These are phyloP conservation scores for Chamaecyparis obtusa DNA, from an alignment of 75 land plant species.

Conservation along the genomic window DNA sequence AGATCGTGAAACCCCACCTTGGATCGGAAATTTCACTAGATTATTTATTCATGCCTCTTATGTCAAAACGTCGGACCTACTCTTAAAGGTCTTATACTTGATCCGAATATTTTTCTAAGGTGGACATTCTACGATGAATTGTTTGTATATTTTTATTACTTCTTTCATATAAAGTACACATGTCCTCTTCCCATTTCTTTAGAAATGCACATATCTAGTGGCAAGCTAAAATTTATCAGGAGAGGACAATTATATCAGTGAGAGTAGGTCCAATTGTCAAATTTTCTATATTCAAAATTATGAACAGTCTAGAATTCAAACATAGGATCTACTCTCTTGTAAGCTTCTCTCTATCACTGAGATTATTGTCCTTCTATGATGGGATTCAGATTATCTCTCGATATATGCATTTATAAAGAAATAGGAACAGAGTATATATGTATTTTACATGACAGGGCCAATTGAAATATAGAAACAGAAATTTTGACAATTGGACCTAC, in stretches of 20 bases:
- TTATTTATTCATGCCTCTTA: neutral
- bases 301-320: neutral
- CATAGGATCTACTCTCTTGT: neutral
- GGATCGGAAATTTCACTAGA: neutral
- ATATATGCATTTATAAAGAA: neutral
- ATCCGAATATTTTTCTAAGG: neutral
- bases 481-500: too few relatives aligned
- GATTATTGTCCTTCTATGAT: neutral
- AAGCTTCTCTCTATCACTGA: neutral
- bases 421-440: neutral
- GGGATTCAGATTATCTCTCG: neutral
- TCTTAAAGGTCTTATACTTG: neutral
- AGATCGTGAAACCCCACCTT: neutral
- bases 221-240: neutral
- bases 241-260: neutral
- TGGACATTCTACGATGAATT: neutral
- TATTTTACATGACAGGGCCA: neutral
- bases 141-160: neutral
- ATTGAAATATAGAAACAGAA: too few relatives aligned
- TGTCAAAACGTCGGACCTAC: neutral
- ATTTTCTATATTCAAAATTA: too few relatives aligned
- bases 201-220: neutral
- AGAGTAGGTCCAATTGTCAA: too few relatives aligned
- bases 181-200: neutral
- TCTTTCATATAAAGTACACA: neutral